Percentiles rank a stretch among this genome's conserved stretches.
Conservation (phyloP, 75 land plant genomes). For the Selaginella tamariscina region DNA sequence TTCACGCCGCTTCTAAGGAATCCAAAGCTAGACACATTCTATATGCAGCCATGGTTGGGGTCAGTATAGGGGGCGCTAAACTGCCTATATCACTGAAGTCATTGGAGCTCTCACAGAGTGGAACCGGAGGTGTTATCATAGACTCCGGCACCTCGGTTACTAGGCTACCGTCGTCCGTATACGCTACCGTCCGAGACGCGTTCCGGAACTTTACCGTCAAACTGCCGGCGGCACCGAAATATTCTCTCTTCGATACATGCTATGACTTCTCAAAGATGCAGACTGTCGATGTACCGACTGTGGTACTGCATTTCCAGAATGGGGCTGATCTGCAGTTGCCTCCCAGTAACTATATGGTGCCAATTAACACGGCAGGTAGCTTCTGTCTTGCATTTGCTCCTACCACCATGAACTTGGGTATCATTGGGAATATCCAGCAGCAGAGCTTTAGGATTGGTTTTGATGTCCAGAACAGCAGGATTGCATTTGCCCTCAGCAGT, state of each 20-base stretch:
- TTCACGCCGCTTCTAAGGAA: neutral
- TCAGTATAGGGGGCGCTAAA: neutral
- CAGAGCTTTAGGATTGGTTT: slow-evolving; percentile 7
- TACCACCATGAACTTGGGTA: neutral
- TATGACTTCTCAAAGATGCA: neutral
- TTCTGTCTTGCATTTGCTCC: slow-evolving; percentile 10
- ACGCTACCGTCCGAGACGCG: slow-evolving; percentile 1
- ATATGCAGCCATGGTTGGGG: neutral
- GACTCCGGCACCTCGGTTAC: slow-evolving; percentile 11
- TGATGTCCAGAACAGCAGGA: neutral
- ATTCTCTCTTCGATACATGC: slow-evolving; percentile 1
- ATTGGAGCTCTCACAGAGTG: neutral
- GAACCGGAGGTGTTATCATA: neutral
- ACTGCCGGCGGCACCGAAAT: neutral
- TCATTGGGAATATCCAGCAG: slow-evolving; percentile 11
- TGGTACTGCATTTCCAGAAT: slow-evolving; percentile 10
- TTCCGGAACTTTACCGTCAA: neutral
- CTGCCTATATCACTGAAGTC: slow-evolving; percentile 1
- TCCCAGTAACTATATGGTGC: neutral
- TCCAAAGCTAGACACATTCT: neutral
- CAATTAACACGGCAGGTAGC: neutral
- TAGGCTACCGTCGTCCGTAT: neutral
- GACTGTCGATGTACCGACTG: neutral
- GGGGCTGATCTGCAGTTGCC: neutral
- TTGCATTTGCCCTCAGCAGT: slow-evolving; percentile 29